Evolutionary conservation across 1,139 yeast species (phyloP).

Genomic region (Taphrina flavorubra): DNA sequence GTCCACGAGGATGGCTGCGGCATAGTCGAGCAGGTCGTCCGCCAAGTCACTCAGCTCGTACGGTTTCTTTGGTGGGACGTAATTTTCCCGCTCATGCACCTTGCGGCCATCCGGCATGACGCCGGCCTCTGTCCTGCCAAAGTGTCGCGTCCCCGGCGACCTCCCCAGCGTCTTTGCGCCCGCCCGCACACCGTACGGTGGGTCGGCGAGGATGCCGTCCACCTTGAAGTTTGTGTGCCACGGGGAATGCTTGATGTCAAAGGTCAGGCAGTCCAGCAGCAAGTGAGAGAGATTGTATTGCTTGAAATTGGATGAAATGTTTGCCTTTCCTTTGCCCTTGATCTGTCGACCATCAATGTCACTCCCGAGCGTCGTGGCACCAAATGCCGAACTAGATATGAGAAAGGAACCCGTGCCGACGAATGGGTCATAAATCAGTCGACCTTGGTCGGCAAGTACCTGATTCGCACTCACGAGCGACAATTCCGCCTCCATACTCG

Average conservation of each 20-base stretch:
- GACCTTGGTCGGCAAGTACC: constrained; percentile 57
- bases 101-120: constrained; percentile 51
- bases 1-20: constrained; percentile 71
- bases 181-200: constrained; percentile 97
- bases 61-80: constrained; percentile 91
- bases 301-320: constrained; percentile 68
- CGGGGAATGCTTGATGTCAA: constrained; percentile 95
- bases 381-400: constrained; percentile 85
- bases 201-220: constrained; percentile 90
- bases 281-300: constrained; percentile 68
- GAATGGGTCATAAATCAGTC: constrained; percentile 88
- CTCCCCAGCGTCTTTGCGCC: constrained; percentile 94
- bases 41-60: constrained; percentile 77
- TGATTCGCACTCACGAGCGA: constrained; percentile 50
- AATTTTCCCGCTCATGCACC: constrained; percentile 79
- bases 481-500: constrained; percentile 80
- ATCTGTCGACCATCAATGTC: constrained; percentile 89
- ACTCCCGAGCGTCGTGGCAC: constrained; percentile 72
- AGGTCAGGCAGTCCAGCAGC: constrained; percentile 77
- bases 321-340: constrained; percentile 60
- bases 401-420: constrained; percentile 96
- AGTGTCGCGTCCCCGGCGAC: constrained; percentile 56
- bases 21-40: constrained; percentile 74
- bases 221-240: constrained; percentile 66
- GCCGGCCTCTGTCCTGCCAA: constrained; percentile 24